Conservation (phyloP, 2,329 filamentous ascomycete genomes). For the Nothomitra cinnamomea region DNA sequence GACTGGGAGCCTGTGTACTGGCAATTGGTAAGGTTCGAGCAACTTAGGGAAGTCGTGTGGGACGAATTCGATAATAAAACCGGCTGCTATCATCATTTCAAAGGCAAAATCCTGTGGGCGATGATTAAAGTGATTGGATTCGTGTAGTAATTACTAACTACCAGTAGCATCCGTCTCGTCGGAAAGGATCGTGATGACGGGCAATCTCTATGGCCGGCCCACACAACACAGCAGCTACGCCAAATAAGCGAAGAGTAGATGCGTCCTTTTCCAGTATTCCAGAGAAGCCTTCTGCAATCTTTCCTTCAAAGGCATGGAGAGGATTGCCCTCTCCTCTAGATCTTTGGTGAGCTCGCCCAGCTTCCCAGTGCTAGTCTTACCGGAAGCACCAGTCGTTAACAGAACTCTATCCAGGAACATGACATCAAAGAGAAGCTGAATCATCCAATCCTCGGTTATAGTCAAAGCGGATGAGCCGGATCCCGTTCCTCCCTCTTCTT, state of each 20-base stretch:
- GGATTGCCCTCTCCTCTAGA: constrained; percentile 28
- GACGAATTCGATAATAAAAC: no score
- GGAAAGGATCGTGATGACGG: no score
- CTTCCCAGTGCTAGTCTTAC: constrained; percentile 7
- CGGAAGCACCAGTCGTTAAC: constrained; percentile 12
- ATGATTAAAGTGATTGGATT: no score
- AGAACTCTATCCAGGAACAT: constrained; percentile 4
- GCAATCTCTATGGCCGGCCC: no score
- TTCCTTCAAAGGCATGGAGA: constrained; percentile 32
- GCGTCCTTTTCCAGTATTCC: constrained; percentile 73
- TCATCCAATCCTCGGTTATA: background rate
- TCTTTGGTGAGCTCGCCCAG: constrained; percentile 32
- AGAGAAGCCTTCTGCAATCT: constrained; percentile 43
- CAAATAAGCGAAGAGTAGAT: constrained; percentile 65
- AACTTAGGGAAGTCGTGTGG: no score
- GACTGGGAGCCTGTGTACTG: no score
- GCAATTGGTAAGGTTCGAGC: no score
- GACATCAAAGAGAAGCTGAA: constrained; percentile 5
- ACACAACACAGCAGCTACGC: constrained; percentile 1
- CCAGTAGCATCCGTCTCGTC: no score
- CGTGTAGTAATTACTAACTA: no score
- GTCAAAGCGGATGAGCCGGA: no score
- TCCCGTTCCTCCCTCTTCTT: background rate
- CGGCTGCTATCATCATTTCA: no score
- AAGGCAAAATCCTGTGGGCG: no score